These are phyloP conservation scores for Globisporangium megalacanthum DNA, from an alignment of 352 stramenopile genomes.

Conservation along the genomic window DNA sequence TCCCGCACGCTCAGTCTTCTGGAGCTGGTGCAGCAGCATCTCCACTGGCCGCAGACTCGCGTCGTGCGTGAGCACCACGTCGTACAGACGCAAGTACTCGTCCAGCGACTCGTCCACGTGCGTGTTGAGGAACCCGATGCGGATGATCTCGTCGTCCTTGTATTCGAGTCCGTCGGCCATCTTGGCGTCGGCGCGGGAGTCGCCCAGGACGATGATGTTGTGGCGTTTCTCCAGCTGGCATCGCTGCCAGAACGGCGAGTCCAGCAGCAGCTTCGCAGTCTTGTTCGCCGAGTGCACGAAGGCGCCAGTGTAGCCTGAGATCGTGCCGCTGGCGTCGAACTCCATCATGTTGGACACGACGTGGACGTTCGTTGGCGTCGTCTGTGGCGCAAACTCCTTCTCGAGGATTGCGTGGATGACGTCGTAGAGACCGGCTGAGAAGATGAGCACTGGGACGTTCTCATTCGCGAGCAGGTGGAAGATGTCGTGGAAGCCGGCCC, in stretches of 20 bases:
- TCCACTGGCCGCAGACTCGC: constrained; percentile 22
- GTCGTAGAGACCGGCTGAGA: constrained; percentile 32
- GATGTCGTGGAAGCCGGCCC: constrained; percentile 40
- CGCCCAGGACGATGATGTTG: constrained; percentile 73
- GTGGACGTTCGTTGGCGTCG: constrained; percentile 54
- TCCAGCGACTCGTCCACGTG: constrained; percentile 59
- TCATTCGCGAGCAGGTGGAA: constrained; percentile 28
- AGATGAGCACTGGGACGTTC: constrained; percentile 54
- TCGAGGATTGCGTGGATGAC: constrained; percentile 31
- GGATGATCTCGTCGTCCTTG: constrained; percentile 47
- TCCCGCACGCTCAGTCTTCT: neutral
- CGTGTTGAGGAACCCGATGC: constrained; percentile 66
- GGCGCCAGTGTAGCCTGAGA: constrained; percentile 50
- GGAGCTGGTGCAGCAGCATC: neutral
- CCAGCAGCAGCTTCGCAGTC: constrained; percentile 57
- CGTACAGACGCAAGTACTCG: constrained; percentile 14
- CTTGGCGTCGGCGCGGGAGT: constrained; percentile 63
- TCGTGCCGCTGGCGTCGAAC: constrained; percentile 42
- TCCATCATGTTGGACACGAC: constrained; percentile 82
- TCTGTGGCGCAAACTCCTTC: constrained; percentile 24
- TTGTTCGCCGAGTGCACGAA: constrained; percentile 83
- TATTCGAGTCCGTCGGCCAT: constrained; percentile 56
- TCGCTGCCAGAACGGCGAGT: constrained; percentile 68
- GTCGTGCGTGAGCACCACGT: constrained; percentile 76
- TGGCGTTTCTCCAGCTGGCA: constrained; percentile 60